Evolutionary conservation across 768 basidiomycete genomes (phyloP).

Genomic region (Tylopilus sp.): DNA sequence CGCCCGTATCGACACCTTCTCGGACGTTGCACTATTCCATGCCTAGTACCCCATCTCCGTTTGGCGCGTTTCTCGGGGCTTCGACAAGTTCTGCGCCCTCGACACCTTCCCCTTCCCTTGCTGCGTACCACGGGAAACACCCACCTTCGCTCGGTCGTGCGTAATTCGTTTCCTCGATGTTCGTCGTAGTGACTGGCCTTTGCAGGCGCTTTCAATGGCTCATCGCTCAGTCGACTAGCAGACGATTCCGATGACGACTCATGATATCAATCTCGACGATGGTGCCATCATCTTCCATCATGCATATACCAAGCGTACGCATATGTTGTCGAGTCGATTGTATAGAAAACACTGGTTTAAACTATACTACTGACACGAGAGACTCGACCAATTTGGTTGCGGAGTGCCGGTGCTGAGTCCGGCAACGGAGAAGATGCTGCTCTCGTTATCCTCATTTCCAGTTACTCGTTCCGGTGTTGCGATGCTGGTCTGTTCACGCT

Average conservation of each 20-base stretch:
- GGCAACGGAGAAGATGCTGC: too few species aligned
- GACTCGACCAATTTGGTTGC: too few species aligned
- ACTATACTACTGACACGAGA: too few species aligned
- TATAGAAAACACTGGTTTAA: too few species aligned
- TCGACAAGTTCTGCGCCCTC: conserved; percentile 28
- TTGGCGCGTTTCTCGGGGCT: conserved; percentile 33
- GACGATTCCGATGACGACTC: conserved; percentile 30
- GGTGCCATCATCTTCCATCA: too few species aligned
- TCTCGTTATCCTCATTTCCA: too few species aligned
- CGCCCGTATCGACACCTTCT: conserved; percentile 32
- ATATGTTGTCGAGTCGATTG: too few species aligned
- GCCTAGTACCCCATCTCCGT: conserved; percentile 38
- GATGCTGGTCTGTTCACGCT: too few species aligned
- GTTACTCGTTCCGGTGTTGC: too few species aligned
- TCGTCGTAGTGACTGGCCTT: background rate
- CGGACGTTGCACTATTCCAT: conserved; percentile 33
- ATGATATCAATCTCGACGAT: conserved; percentile 10
- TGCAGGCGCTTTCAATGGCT: conserved; percentile 29
- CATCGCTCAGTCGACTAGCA: conserved; percentile 24
- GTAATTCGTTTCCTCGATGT: conserved; percentile 8
- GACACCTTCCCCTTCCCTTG: conserved; percentile 38
- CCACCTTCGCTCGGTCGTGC: conserved; percentile 34
- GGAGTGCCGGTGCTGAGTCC: too few species aligned
- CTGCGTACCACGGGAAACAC: conserved; percentile 39
- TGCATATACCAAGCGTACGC: background rate